These are phyloP conservation scores for Verticillium dahliae DNA, from an alignment of 2,329 filamentous ascomycete species.

Conservation along the genomic window DNA sequence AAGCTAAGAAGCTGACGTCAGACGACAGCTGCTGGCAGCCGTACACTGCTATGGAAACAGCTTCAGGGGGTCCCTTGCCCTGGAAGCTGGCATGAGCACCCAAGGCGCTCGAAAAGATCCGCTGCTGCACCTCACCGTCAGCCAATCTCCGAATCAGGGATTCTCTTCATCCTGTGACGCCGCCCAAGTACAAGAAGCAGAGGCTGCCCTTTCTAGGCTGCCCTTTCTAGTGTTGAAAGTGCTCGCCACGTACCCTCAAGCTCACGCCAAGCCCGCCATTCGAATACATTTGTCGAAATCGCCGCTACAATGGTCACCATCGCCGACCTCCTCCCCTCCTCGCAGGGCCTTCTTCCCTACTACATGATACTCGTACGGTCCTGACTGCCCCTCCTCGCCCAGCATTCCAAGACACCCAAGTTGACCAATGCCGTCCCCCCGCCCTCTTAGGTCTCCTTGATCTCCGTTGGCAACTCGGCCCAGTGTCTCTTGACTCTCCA, in stretches of 20 bases:
- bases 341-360: conserved; percentile 50
- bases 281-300: neutral
- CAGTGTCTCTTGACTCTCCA: conserved; percentile 76
- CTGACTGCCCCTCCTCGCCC: no score
- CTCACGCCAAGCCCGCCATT: neutral
- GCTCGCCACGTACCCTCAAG: neutral
- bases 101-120: neutral
- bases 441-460: conserved; percentile 61
- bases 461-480: conserved; percentile 77
- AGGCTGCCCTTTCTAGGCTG: neutral
- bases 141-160: neutral
- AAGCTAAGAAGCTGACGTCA: neutral
- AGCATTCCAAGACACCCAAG: neutral
- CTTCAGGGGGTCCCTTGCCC: neutral
- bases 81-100: neutral
- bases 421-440: neutral
- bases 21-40: neutral
- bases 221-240: neutral
- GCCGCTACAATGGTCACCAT: conserved; percentile 35
- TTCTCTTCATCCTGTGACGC: neutral
- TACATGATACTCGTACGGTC: conserved; percentile 49
- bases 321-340: conserved; percentile 36
- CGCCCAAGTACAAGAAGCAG: neutral
- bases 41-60: neutral
- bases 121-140: neutral